A percentile compares a stretch with the other conserved stretches of the same genome.
These are phyloP conservation scores for Monosporozyma aerobia DNA, from an alignment of 805 yeast genomes.

Conservation along the genomic window DNA sequence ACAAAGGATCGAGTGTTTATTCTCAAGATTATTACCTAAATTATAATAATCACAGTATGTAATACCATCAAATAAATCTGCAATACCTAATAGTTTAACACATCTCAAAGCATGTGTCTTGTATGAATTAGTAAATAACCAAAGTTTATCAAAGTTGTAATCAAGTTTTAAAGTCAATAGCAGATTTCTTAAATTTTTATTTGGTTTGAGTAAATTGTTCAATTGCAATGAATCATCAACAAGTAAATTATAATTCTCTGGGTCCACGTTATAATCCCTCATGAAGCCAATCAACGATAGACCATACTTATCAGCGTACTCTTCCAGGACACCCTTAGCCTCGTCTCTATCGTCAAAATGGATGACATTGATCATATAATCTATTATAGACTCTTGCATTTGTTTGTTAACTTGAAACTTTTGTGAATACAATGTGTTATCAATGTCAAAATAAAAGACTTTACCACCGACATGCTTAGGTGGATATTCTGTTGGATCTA, in stretches of 20 bases:
- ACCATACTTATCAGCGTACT: constrained; percentile 77
- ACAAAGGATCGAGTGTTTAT: constrained; percentile 42
- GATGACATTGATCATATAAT: constrained; percentile 60
- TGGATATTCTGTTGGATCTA: constrained; percentile 15
- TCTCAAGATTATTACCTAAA: neutral
- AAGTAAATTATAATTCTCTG: constrained; percentile 70
- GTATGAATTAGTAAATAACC: constrained; percentile 93
- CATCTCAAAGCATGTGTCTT: constrained; percentile 80
- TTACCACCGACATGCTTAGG: constrained; percentile 17
- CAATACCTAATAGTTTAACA: constrained; percentile 67
- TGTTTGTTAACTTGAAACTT: constrained; percentile 64
- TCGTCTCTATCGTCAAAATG: constrained; percentile 47
- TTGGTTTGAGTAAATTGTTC: constrained; percentile 57
- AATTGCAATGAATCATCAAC: constrained; percentile 89
- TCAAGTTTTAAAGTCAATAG: constrained; percentile 33
- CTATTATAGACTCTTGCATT: constrained; percentile 76
- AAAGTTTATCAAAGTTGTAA: constrained; percentile 54
- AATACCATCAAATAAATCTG: constrained; percentile 84
- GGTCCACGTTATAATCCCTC: constrained; percentile 55
- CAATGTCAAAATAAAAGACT: constrained; percentile 78
- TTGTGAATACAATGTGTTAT: constrained; percentile 75
- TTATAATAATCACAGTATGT: constrained; percentile 82
- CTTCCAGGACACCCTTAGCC: constrained; percentile 58
- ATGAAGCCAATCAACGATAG: constrained; percentile 82
- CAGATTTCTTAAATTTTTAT: constrained; percentile 42